Percentiles rank a stretch among this genome's conserved stretches.
Evolutionary conservation across 805 yeast genomes (phyloP).

Genomic region (Helenozyma rhizophorensis): DNA sequence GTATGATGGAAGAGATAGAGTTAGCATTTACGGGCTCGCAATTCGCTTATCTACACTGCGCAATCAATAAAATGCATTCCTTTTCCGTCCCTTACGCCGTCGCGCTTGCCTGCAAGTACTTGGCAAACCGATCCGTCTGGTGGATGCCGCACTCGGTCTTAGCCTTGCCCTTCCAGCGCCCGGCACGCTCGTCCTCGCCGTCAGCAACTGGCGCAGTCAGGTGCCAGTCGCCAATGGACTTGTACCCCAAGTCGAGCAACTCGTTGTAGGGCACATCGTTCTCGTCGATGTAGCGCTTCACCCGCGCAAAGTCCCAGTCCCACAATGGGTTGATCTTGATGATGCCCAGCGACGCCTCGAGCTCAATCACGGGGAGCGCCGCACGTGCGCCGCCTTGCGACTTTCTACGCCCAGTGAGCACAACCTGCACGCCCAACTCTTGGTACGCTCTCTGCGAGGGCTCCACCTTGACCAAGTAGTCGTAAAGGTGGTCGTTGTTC

Average conservation of each 20-base stretch:
- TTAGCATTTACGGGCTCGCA: too few species aligned
- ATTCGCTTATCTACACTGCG: too few species aligned
- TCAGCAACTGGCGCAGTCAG: constrained; percentile 85
- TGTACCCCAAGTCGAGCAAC: constrained; percentile 78
- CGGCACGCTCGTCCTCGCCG: constrained; percentile 95
- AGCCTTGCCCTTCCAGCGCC: constrained; percentile 90
- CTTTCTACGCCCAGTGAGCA: constrained; percentile 85
- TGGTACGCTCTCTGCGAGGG: constrained; percentile 84
- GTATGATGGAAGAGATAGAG: too few species aligned
- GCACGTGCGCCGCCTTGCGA: constrained; percentile 87
- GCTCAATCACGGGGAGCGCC: constrained; percentile 66
- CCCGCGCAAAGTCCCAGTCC: constrained; percentile 74
- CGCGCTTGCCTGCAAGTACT: constrained; percentile 38
- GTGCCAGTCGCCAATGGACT: constrained; percentile 93
- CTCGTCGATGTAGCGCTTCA: constrained; percentile 61
- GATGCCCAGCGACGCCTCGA: constrained; percentile 64
- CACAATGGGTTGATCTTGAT: constrained; percentile 87
- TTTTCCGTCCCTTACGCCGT: too few species aligned
- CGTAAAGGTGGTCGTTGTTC: constrained; percentile 73
- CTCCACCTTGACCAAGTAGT: constrained; percentile 85
- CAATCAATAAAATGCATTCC: too few species aligned
- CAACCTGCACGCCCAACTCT: constrained; percentile 72
- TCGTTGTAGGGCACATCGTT: constrained; percentile 82
- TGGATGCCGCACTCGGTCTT: constrained; percentile 97
- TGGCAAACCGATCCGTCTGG: constrained; percentile 68